Evolutionary conservation across 257 asterid species (phyloP), one percentile per base, ranked within the genome.

Genomic region (Salvia hispanica): DNA sequence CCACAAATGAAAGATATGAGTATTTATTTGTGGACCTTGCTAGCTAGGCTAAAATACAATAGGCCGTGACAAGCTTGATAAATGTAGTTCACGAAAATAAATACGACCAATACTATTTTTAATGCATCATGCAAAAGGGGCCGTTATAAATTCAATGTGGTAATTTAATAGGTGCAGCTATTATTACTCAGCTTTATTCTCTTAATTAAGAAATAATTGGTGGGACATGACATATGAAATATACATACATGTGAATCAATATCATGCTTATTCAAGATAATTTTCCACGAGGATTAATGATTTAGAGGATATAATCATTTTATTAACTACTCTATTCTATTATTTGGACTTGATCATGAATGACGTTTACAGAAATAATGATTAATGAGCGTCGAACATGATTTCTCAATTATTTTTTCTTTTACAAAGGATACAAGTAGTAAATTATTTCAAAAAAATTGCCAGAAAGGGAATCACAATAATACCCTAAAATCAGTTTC

Each of bases 21-120:
- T 63, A 40, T 47, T 7, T 44, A 63, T 48, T 5, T 48, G 7
- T 48, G 25, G 9, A 34, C 39, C 39, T 34, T 34, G 39, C 39
- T 34, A 34, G 39, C 39, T 34, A 34, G 4, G 39, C 39, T 34
- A 34, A 34, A 34, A 34, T 0, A 34, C 39, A 34, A 34, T 34
- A 34, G 39, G 39, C 2, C 4, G 40, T 3, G 15, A 10, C n/a
- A 63, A 3, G 11, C 0, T n/a, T 6, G 10, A 45, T 25, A 63
- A 43, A 12, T 63, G n/a, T 28, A 40, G 57, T 45, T 13, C 57
- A 44, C 56, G 28, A 62, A 62, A 62, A 18, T 11, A 43, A 7
- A 11, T 62, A 42, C 14, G 43, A 16, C 14, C 54, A 44, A 44
- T 7, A 39, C 10, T 43, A 12, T 13, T 62, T 21, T 31, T 5